These are phyloP conservation scores for Pseudoneurospora amorphoporcata DNA, from an alignment of 495 filamentous ascomycete species.

Conservation along the genomic window DNA sequence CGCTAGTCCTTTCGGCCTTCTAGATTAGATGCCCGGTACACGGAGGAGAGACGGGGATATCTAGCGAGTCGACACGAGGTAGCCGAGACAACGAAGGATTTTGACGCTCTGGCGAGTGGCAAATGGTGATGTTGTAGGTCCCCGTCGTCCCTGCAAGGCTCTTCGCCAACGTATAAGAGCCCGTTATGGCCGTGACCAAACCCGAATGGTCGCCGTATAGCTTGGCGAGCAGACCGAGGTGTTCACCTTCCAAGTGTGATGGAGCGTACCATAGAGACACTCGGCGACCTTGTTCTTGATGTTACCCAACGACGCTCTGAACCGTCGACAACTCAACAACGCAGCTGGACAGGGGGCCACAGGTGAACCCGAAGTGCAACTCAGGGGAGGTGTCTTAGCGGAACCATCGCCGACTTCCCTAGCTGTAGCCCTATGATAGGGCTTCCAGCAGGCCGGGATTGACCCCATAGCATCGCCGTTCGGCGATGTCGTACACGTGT, in stretches of 20 bases:
- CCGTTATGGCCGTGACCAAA: background rate
- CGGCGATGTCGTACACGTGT: background rate
- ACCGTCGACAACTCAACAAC: background rate
- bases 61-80: background rate
- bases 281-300: background rate
- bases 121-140: background rate
- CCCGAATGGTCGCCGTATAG: background rate
- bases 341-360: background rate
- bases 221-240: background rate
- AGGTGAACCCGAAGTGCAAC: background rate
- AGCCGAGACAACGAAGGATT: background rate
- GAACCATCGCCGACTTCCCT: background rate
- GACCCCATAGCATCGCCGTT: background rate
- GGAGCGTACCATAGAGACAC: background rate
- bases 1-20: background rate
- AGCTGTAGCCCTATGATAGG: background rate
- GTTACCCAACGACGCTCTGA: background rate
- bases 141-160: background rate
- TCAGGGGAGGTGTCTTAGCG: background rate
- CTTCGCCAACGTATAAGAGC: background rate
- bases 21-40: background rate
- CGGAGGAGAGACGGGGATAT: background rate
- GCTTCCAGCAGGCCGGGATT: background rate
- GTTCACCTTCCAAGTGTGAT: background rate
- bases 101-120: background rate